A percentile compares a stretch with the other conserved stretches of the same genome.
Evolutionary conservation across 2,329 filamentous ascomycete genomes (phyloP).

Genomic region (Zymoseptoria pseudotritici): DNA sequence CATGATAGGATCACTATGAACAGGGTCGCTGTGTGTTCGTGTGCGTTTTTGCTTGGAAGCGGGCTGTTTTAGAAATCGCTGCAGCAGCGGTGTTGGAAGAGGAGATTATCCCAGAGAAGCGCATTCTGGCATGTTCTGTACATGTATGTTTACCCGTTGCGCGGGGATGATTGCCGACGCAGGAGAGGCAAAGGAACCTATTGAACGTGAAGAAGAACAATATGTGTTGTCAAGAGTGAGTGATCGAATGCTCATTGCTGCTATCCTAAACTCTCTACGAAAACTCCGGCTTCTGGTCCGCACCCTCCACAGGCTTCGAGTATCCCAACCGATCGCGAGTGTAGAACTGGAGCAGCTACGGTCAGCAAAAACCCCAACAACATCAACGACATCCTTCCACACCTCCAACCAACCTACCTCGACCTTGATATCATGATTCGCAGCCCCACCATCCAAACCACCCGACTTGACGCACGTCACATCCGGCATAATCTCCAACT

Average conservation of each 20-base stretch:
- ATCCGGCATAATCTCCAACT: constrained; percentile 48
- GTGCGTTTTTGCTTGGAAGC: not conserved
- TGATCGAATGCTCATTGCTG: not conserved
- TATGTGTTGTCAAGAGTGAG: not conserved
- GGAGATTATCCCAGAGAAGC: too few relatives aligned
- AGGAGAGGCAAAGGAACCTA: not conserved
- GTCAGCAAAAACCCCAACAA: not conserved
- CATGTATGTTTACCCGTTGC: not conserved
- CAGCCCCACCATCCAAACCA: constrained; percentile 42
- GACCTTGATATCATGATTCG: constrained; percentile 39
- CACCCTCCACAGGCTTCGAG: constrained; percentile 36
- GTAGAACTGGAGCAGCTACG: constrained; percentile 35
- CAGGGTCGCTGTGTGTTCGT: not conserved
- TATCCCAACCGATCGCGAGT: constrained; percentile 44
- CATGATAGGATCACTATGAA: not conserved
- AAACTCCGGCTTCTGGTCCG: constrained; percentile 41
- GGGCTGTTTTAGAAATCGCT: not conserved
- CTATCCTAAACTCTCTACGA: constrained; percentile 6
- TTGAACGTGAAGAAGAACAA: not conserved
- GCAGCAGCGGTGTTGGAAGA: not conserved
- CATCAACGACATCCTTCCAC: not conserved
- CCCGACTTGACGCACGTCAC: constrained; percentile 47
- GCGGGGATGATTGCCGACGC: not conserved
- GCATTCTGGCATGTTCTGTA: not conserved
- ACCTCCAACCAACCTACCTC: constrained; percentile 26